Conservation (phyloP, 2,329 filamentous ascomycete genomes). For the Ceratocystis ficicola region DNA sequence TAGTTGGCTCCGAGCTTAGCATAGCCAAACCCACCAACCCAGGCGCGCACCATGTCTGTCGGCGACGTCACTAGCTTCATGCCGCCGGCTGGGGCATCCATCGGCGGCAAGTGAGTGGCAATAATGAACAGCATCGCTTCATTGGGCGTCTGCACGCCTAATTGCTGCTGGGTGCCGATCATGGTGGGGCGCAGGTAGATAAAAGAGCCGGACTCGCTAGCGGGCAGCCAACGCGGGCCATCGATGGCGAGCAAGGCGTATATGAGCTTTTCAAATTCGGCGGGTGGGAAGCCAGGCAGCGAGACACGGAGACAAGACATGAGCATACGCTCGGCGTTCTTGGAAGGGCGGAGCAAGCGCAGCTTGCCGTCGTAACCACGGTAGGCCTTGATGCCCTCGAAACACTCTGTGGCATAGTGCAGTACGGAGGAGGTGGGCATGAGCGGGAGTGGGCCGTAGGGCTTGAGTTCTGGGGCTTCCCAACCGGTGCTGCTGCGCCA, state of each 20-base stretch:
- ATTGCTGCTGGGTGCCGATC: constrained; percentile 67
- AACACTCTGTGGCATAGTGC: constrained; percentile 86
- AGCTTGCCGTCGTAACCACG: constrained; percentile 63
- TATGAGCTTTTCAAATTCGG: constrained; percentile 63
- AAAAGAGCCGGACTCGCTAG: constrained; percentile 53
- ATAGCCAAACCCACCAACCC: constrained; percentile 85
- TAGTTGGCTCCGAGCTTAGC: constrained; percentile 93
- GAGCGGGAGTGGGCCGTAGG: constrained; percentile 64
- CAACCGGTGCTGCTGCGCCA: constrained; percentile 59
- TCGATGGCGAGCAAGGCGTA: constrained; percentile 59
- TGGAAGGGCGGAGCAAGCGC: constrained; percentile 63
- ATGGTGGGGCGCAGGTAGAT: constrained; percentile 79
- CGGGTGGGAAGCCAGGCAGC: constrained; percentile 59
- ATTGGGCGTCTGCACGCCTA: constrained; percentile 68
- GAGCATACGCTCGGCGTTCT: constrained; percentile 55
- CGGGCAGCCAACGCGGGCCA: constrained; percentile 67
- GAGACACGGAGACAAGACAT: constrained; percentile 54
- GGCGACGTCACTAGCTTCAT: constrained; percentile 67
- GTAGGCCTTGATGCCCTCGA: constrained; percentile 75
- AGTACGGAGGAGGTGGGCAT: constrained; percentile 70
- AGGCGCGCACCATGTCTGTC: constrained; percentile 76
- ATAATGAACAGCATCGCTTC: constrained; percentile 87
- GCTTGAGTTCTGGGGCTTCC: constrained; percentile 59
- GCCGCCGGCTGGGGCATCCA: constrained; percentile 42
- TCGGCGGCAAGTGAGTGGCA: constrained; percentile 46